Evolutionary conservation across 768 basidiomycete species (phyloP).

Genomic region (Daedaleopsis sinensis): DNA sequence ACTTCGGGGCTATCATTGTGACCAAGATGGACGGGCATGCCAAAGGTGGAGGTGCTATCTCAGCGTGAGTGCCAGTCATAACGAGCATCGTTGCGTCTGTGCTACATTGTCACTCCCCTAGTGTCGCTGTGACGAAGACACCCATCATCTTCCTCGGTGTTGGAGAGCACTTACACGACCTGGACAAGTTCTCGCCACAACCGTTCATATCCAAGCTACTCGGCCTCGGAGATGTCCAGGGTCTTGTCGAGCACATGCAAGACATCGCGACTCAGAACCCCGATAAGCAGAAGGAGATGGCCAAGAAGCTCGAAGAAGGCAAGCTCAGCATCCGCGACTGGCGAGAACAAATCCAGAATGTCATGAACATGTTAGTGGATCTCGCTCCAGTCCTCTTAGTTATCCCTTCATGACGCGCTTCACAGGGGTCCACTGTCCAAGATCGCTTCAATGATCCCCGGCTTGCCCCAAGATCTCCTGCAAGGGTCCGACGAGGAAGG

Average conservation of each 20-base stretch:
- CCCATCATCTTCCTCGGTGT: constrained; percentile 99
- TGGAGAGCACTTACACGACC: constrained; percentile 96
- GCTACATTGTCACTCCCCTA: constrained; percentile 34
- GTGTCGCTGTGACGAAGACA: constrained; percentile 97
- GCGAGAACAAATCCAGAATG: constrained; percentile 95
- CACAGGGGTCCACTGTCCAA: constrained; percentile 97
- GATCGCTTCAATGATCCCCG: constrained; percentile 99
- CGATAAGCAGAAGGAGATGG: constrained; percentile 97
- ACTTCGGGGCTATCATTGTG: constrained; percentile 98
- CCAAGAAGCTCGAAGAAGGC: constrained; percentile 96
- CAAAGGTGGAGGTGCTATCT: constrained; percentile 98
- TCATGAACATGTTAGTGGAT: constrained; percentile 89
- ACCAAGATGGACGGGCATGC: constrained; percentile 99
- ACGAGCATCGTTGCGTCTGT: background rate
- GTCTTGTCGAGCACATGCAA: constrained; percentile 98
- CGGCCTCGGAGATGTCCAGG: constrained; percentile 95
- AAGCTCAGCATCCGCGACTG: constrained; percentile 97
- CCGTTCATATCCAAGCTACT: constrained; percentile 97
- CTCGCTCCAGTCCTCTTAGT: background rate
- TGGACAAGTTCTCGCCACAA: constrained; percentile 93
- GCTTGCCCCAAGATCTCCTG: constrained; percentile 88
- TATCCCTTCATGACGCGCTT: constrained; percentile 18
- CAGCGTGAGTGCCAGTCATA: constrained; percentile 68
- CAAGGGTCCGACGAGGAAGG: constrained; percentile 96
- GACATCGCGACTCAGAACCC: constrained; percentile 92